Base-by-base conservation (phyloP, 1,284 basidiomycete species). In the Polyporus tsugae region DNA sequence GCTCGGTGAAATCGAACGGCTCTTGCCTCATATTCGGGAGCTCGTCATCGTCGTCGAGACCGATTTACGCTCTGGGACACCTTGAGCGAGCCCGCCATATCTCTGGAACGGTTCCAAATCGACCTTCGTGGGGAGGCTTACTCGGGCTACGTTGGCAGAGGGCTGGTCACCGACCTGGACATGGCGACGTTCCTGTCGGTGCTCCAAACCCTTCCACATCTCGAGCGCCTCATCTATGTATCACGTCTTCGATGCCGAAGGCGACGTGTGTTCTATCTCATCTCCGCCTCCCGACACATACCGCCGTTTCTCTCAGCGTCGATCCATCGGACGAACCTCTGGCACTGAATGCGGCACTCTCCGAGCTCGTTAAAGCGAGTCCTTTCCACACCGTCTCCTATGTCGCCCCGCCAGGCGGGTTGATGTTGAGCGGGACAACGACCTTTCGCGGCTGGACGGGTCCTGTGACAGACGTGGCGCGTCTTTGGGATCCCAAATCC, bases 11-110 rank as follows among this genome's bases (percentile, higher is more conserved):
- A 29, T 66, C 35, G 7, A 19, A 5, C 25, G 17, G 13, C 46
- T 55, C 25, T n/a, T 66, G 22, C 52, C 62, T 13, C 65, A 42
- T 41, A 61, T 64, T 17, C 60, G 49, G 25, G 52, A 64, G 13
- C 59, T 69, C 22, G 35, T 36, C 15, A 44, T 69, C 49, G 39
- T 69, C 57, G 59, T 66, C 19, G 64, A 69, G 33, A 36, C 19
- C 9, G 64, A 69, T 52, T 15, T 13, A 36, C 29, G 11, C 49
- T 69, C 15, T 66, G 64, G 64, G 44, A 66, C 4, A n/a, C 42
- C 3, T 38, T 69, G 11, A 6, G 36, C 15, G 17, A 41, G 11
- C 60, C 63, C 15, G 55, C 53, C 29, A 22, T n/a, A 6, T 29
- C 41, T 11, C 49, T 68, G 6, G 67, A 68, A 53, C 49, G 49